phyloP scores from a whole-genome alignment of 192 early-diverging fungal genomes.

The Rhizophagus prolifer region DNA sequence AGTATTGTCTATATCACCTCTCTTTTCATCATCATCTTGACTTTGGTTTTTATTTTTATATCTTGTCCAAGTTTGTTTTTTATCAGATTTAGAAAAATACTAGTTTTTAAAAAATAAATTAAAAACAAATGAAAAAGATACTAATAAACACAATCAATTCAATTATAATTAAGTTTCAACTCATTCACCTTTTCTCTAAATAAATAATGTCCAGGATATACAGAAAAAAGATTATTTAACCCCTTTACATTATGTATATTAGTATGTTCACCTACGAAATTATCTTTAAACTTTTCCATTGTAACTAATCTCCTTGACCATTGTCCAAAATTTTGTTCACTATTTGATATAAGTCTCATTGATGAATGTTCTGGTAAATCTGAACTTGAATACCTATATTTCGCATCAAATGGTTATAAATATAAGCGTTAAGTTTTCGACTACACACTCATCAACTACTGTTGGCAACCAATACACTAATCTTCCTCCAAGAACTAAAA shows the following conservation, averaged over 20 bases:
- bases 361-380: constrained; percentile 85
- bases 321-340: constrained; percentile 91
- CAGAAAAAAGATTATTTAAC: constrained; percentile 3
- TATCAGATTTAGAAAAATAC: constrained; percentile 26
- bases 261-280: constrained; percentile 14
- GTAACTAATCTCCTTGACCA: constrained; percentile 92
- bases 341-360: constrained; percentile 82
- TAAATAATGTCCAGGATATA: constrained; percentile 37
- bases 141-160: neutral
- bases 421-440: no score
- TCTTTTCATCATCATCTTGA: neutral
- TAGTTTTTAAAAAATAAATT: neutral
- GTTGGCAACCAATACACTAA: constrained; percentile 98
- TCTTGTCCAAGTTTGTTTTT: constrained; percentile 6
- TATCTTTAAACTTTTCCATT: constrained; percentile 80
- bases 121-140: neutral
- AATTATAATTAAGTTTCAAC: neutral
- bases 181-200: constrained; percentile 40
- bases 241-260: constrained; percentile 7
- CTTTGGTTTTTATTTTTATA: neutral
- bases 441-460: constrained; percentile 74
- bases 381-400: constrained; percentile 55
- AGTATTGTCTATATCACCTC: no score
- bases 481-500: constrained; percentile 77
- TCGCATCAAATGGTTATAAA: neutral